Evolutionary conservation across 2,329 filamentous ascomycete genomes (phyloP).

Genomic region (Monascus ruber): DNA sequence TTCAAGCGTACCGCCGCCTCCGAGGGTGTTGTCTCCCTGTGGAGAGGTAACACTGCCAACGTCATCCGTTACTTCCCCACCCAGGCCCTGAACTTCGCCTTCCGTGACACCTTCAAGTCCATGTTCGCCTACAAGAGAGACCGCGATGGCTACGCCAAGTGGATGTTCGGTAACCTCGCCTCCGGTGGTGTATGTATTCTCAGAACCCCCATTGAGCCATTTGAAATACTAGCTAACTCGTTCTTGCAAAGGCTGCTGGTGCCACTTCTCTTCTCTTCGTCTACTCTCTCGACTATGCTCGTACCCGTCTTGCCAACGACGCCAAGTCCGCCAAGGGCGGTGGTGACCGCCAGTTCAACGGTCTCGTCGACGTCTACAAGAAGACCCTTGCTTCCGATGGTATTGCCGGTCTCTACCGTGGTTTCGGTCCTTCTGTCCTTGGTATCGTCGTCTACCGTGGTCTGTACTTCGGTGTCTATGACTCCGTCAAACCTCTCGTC

Average conservation of each 20-base stretch:
- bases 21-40: conserved; percentile 91
- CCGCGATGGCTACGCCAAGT: conserved; percentile 92
- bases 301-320: conserved; percentile 99
- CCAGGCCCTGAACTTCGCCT: conserved; percentile 99
- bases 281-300: conserved; percentile 99
- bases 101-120: conserved; percentile 99
- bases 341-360: conserved; percentile 99
- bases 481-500: conserved; percentile 98
- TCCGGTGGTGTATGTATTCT: conserved; percentile 83
- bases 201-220: not conserved
- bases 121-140: conserved; percentile 99
- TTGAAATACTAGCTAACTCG: not conserved
- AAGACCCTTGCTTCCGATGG: conserved; percentile 98
- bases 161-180: conserved; percentile 99
- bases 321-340: conserved; percentile 92
- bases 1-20: conserved; percentile 82
- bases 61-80: conserved; percentile 99
- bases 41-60: conserved; percentile 99
- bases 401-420: conserved; percentile 99
- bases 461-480: conserved; percentile 99
- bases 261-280: conserved; percentile 99
- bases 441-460: conserved; percentile 99
- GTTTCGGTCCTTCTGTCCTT: conserved; percentile 98
- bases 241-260: conserved; percentile 67
- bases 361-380: conserved; percentile 98